Evolutionary conservation across 192 early-diverging fungal species (phyloP).

Genomic region (Kappamyces sp.): DNA sequence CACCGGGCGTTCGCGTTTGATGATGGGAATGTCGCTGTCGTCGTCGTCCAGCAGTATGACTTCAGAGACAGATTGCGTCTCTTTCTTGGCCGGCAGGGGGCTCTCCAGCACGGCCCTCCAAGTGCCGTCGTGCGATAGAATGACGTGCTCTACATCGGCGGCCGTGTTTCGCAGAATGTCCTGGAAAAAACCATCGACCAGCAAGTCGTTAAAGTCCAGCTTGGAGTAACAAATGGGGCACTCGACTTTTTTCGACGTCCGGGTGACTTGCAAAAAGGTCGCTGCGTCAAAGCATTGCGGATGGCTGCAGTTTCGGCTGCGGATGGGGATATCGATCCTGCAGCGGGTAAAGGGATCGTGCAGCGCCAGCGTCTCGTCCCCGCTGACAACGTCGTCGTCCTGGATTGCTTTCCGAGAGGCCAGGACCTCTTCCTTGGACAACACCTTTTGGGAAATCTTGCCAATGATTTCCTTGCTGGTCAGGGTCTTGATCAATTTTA

Average conservation of each 20-base stretch:
- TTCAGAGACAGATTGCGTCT: background rate
- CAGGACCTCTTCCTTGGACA: too few relatives aligned
- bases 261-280: slow-evolving; percentile 1
- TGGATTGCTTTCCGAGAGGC: too few relatives aligned
- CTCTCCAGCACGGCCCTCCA: background rate
- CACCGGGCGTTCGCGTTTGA: too few relatives aligned
- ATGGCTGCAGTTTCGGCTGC: background rate
- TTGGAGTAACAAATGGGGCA: slow-evolving; percentile 9
- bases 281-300: slow-evolving; percentile 11
- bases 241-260: slow-evolving; percentile 1
- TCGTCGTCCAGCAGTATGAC: too few relatives aligned
- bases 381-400: slow-evolving; percentile 3
- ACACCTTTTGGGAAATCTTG: too few relatives aligned
- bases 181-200: slow-evolving; percentile 12
- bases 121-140: background rate
- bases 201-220: background rate
- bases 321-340: background rate
- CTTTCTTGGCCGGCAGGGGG: slow-evolving; percentile 1
- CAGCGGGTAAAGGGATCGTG: slow-evolving; percentile 10
- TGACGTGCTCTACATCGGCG: background rate
- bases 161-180: slow-evolving; percentile 2
- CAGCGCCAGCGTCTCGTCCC: slow-evolving; percentile 2
- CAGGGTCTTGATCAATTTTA: too few relatives aligned
- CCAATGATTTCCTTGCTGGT: too few relatives aligned
- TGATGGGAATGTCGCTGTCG: too few relatives aligned